Percentiles rank a stretch among this genome's conserved stretches.
phyloP scores from a whole-genome alignment of 129 eudicot species.

The Centrapalus pauciflorus region DNA sequence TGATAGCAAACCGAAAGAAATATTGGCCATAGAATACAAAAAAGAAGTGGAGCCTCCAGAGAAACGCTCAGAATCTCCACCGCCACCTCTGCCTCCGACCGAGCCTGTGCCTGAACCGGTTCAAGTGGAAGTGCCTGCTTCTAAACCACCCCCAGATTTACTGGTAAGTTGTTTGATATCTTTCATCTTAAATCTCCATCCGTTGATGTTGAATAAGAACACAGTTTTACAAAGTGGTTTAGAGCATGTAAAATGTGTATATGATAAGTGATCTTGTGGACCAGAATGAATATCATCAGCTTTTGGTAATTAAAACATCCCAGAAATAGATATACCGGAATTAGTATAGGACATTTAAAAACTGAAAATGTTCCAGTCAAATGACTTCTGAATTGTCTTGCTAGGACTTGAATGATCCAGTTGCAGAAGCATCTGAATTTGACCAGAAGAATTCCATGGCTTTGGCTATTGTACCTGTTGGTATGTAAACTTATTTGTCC shows the following conservation, averaged over 20 bases:
- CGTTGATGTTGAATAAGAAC: neutral
- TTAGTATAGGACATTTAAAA: no score
- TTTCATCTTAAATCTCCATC: neutral
- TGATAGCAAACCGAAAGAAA: conserved; percentile 29
- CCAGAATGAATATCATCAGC: neutral
- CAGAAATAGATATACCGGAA: no score
- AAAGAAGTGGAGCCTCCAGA: conserved; percentile 32
- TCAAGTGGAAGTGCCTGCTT: conserved; percentile 52
- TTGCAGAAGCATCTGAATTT: conserved; percentile 61
- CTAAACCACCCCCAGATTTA: conserved; percentile 69
- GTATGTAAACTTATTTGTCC: conserved; percentile 28
- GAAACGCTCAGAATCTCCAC: conserved; percentile 29
- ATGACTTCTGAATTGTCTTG: conserved; percentile 9
- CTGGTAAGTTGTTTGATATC: conserved; percentile 40
- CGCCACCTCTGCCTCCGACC: conserved; percentile 45
- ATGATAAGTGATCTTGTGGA: neutral
- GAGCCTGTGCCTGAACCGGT: conserved; percentile 54
- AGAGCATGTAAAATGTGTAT: conserved; percentile 10
- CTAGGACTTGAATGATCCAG: conserved; percentile 72
- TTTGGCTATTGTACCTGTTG: conserved; percentile 87
- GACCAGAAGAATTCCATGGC: conserved; percentile 91
- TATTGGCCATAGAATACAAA: conserved; percentile 31
- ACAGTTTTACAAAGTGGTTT: neutral
- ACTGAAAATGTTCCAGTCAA: neutral
- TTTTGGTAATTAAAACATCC: neutral